These are phyloP conservation scores for Ascochyta clinopodiicola DNA, from an alignment of 2,329 filamentous ascomycete genomes.

Conservation along the genomic window DNA sequence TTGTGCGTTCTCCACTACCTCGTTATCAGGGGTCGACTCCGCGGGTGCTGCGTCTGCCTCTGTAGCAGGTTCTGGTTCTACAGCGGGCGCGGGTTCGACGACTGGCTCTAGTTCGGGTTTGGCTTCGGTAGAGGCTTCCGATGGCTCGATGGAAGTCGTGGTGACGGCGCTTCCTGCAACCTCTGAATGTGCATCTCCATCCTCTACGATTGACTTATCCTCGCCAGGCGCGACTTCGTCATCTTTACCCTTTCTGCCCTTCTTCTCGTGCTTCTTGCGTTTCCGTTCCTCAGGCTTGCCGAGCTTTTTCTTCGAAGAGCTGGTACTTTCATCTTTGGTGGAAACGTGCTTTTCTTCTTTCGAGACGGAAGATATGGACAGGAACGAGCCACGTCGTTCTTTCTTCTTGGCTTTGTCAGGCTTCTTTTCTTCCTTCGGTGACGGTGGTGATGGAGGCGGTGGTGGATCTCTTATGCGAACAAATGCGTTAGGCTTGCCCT, in stretches of 20 bases:
- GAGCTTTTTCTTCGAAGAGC: constrained; percentile 29
- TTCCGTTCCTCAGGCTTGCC: constrained; percentile 37
- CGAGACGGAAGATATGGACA: constrained; percentile 23
- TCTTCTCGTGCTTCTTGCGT: constrained; percentile 32
- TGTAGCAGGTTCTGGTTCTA: neutral
- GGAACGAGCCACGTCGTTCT: constrained; percentile 25
- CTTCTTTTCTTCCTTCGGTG: constrained; percentile 43
- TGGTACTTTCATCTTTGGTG: constrained; percentile 14
- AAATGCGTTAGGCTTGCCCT: constrained; percentile 42
- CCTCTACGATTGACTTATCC: constrained; percentile 17
- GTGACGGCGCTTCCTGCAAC: constrained; percentile 2
- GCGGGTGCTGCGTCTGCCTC: neutral
- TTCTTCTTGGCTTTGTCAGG: constrained; percentile 31
- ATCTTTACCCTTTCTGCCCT: constrained; percentile 27
- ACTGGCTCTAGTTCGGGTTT: neutral
- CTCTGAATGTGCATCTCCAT: constrained; percentile 24
- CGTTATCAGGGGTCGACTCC: neutral
- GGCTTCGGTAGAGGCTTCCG: neutral
- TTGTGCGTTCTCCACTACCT: neutral
- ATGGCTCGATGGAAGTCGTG: neutral
- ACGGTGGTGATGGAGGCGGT: constrained; percentile 23
- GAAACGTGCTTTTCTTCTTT: constrained; percentile 22
- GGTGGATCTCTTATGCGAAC: constrained; percentile 40
- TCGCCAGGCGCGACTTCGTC: constrained; percentile 4
- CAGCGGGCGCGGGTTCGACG: neutral